Base-by-base conservation (phyloP, 805 yeast species). In the Wickerhamiella nectarea region DNA sequence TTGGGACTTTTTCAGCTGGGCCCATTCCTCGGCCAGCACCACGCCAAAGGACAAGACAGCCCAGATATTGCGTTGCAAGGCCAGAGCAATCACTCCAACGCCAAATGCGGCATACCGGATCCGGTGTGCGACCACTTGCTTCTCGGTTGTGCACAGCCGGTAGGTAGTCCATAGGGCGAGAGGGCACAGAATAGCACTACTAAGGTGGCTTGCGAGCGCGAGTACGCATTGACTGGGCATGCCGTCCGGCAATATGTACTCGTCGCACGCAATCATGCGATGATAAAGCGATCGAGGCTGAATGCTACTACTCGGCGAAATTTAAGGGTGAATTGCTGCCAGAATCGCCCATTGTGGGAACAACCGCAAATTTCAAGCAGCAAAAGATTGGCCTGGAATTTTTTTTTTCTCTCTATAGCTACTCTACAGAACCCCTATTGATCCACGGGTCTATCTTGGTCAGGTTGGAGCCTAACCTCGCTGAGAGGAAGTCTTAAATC, bases 141-240 rank as follows among this genome's bases (percentile, higher is more conserved):
- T 28, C 4, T 28, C 31, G 2, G 14, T 7, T 8, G n/a, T n/a
- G 7, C 6, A 11, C 15, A 28, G 31, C 14, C 31, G 14, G 15
- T 28, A 28, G 31, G 15, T 28, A 3, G 31, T 28, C 42, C 42
- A 39, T 3, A 31, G 5, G 9, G 34, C 33, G 5, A 39, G 33
- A 5, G 42, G 42, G 5, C 22, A 15, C 4, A 39, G 21, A 18
- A 20, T 15, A 6, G 22, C 25, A 14, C 18, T 21, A 8, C 15
- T 4, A 5, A 22, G 2, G 26, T 18, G 9, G 15, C 22, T 39
- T 12, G 25, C 14, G 19, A 21, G 15, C 11, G 21, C 19, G 10
- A 39, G 25, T 6, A 21, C 22, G 21, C 42, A 39, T 14, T 39
- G 42, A 22, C 34, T 25, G 9, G 42, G 42, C 42, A 39, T 39